Conservation (phyloP, 2,329 filamentous ascomycete genomes). For the Cadophora sp. region DNA sequence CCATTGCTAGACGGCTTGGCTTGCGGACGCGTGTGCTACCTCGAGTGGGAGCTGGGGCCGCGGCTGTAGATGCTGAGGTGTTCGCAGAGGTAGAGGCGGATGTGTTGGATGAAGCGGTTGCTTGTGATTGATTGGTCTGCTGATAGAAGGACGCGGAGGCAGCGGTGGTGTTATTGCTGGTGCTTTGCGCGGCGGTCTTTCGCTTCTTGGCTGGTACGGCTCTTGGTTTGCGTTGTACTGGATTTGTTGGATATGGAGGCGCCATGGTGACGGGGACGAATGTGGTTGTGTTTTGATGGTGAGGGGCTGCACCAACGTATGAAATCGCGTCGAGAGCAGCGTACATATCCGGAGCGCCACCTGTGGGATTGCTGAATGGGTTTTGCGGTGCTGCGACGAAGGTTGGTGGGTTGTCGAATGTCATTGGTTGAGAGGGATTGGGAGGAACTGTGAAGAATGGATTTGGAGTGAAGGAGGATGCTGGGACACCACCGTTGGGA, state of each 20-base stretch:
- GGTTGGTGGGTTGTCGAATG: not conserved
- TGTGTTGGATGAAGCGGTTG: not conserved
- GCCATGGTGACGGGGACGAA: constrained; percentile 11
- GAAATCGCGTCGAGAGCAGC: constrained; percentile 1
- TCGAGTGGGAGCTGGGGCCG: constrained; percentile 27
- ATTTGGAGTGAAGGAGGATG: constrained; percentile 15
- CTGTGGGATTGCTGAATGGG: constrained; percentile 6
- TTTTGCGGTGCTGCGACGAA: constrained; percentile 14
- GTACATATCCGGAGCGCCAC: not conserved
- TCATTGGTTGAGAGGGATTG: not conserved
- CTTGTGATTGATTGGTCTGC: not conserved
- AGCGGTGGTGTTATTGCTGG: not conserved
- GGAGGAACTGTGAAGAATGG: constrained; percentile 3
- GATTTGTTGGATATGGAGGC: not conserved
- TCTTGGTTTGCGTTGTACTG: constrained; percentile 4
- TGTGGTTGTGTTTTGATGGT: not conserved
- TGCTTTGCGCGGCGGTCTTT: not conserved
- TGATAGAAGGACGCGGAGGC: not conserved
- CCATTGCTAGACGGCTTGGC: constrained; percentile 30
- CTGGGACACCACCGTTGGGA: constrained; percentile 7
- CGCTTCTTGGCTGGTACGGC: constrained; percentile 13
- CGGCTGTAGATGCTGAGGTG: constrained; percentile 8
- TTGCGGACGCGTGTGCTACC: constrained; percentile 36
- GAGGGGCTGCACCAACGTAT: constrained; percentile 6
- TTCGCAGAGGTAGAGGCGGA: not conserved